Conservation (phyloP, 345 rosid genomes). For the Angophora floribunda region DNA sequence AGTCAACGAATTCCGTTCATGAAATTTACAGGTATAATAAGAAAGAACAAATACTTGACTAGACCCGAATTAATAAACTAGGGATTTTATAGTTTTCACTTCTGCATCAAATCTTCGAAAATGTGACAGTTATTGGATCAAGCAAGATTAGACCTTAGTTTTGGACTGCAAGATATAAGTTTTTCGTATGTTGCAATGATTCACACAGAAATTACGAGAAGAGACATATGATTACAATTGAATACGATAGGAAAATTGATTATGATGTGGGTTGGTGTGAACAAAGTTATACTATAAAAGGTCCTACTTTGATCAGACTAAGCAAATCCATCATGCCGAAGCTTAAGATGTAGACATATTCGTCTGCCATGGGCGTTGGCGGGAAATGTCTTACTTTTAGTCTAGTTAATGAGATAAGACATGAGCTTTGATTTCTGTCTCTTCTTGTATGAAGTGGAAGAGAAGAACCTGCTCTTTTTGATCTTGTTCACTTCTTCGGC, state of each 20-base stretch:
- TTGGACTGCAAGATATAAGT: not conserved
- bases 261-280: not conserved
- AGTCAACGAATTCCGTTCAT: not conserved
- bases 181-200: not conserved
- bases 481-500: not conserved
- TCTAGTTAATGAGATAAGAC: not conserved
- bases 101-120: not conserved
- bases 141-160: not conserved
- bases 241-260: not conserved
- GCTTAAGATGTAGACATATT: not conserved
- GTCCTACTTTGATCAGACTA: not conserved
- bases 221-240: not conserved
- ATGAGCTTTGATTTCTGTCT: not conserved
- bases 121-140: not conserved
- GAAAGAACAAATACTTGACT: not conserved
- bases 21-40: not conserved
- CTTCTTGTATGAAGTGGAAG: not conserved
- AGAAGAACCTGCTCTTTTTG: not conserved
- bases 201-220: not conserved
- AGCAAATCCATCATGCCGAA: not conserved
- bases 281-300: not conserved
- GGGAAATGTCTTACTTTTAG: not conserved
- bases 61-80: not conserved
- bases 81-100: not conserved
- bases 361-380: not conserved